phyloP scores from a whole-genome alignment of 139 green algal species.

The Tetradesmus obliquus region DNA sequence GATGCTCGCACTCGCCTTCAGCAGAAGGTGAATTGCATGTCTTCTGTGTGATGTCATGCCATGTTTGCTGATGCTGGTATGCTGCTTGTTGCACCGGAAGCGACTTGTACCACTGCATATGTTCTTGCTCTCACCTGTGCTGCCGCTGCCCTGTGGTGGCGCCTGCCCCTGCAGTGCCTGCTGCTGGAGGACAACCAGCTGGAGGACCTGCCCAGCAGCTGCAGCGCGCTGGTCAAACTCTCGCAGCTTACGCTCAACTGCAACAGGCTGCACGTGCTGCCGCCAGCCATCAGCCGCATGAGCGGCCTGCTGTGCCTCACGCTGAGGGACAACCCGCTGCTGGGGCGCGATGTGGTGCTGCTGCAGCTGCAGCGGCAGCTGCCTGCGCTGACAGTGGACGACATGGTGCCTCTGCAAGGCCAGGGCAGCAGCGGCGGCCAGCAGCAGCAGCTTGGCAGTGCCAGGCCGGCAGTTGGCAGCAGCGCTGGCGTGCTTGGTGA shows the following conservation, averaged over 20 bases:
- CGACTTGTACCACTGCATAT: neutral
- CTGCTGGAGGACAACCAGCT: slow-evolving; percentile 44
- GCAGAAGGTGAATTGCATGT: neutral
- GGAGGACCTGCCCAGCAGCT: slow-evolving; percentile 43
- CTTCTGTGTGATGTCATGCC: neutral
- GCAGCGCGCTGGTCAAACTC: slow-evolving; percentile 22
- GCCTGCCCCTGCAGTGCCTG: slow-evolving; percentile 18
- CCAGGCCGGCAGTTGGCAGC: neutral
- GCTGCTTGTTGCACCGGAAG: too few relatives aligned
- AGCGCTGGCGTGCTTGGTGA: neutral
- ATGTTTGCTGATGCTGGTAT: neutral
- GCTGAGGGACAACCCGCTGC: slow-evolving; percentile 41
- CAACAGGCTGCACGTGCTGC: slow-evolving; percentile 46
- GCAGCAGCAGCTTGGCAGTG: neutral
- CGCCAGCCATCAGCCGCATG: slow-evolving; percentile 31
- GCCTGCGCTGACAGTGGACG: slow-evolving; percentile 5
- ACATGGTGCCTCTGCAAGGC: neutral
- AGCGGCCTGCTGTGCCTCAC: slow-evolving; percentile 10
- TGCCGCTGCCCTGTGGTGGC: neutral
- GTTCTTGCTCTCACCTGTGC: neutral
- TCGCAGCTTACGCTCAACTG: slow-evolving; percentile 25
- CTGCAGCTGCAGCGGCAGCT: slow-evolving; percentile 46
- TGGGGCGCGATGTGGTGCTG: slow-evolving; percentile 21
- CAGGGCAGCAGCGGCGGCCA: neutral
- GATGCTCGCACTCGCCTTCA: neutral